Conservation (phyloP, 2,329 filamentous ascomycete genomes). For the Hypoxylon sp. region DNA sequence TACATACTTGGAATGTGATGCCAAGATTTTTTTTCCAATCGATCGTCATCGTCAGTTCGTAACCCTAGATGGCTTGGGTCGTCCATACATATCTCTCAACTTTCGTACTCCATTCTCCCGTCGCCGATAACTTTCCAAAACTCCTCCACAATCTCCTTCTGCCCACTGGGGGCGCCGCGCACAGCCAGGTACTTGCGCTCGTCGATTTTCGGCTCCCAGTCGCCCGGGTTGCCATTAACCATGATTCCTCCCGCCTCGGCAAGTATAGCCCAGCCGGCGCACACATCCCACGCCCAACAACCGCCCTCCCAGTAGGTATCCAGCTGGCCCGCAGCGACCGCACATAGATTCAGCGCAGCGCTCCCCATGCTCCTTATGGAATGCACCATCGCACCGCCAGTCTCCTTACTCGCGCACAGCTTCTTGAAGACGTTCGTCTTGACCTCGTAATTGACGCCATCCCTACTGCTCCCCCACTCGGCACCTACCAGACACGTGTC, state of each 20-base stretch:
- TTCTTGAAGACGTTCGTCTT: slow-evolving; percentile 77
- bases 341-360: slow-evolving; percentile 82
- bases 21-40: slow-evolving; percentile 26
- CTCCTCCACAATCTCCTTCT: slow-evolving; percentile 74
- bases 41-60: slow-evolving; percentile 36
- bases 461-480: slow-evolving; percentile 80
- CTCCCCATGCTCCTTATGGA: slow-evolving; percentile 78
- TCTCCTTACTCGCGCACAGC: slow-evolving; percentile 70
- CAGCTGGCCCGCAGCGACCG: slow-evolving; percentile 78
- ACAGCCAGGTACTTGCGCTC: slow-evolving; percentile 74
- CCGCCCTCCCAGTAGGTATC: slow-evolving; percentile 88
- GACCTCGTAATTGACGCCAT: slow-evolving; percentile 78
- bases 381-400: slow-evolving; percentile 83
- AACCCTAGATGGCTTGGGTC: slow-evolving; percentile 21
- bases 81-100: slow-evolving; percentile 29
- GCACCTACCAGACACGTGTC: slow-evolving; percentile 75
- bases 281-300: slow-evolving; percentile 89
- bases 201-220: slow-evolving; percentile 76
- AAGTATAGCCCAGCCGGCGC: slow-evolving; percentile 84
- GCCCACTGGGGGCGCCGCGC: slow-evolving; percentile 70
- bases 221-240: slow-evolving; percentile 80
- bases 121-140: slow-evolving; percentile 75
- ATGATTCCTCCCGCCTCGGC: slow-evolving; percentile 81
- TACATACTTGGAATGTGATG: slow-evolving; percentile 21
- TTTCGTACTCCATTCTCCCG: slow-evolving; percentile 65